These are phyloP conservation scores for Aureobasidium sp. DNA, from an alignment of 2,329 filamentous ascomycete species.

Conservation along the genomic window DNA sequence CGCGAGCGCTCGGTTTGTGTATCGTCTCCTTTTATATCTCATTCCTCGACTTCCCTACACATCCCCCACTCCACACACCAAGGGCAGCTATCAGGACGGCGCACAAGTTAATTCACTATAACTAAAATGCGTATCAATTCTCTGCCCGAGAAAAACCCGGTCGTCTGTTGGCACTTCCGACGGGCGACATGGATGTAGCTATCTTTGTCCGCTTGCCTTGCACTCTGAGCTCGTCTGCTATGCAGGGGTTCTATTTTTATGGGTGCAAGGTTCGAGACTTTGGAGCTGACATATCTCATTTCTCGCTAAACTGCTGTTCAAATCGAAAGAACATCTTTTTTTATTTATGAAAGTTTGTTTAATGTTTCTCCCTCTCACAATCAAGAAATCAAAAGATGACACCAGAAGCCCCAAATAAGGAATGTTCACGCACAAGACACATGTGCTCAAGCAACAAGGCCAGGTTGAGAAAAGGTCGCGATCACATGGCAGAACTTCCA, in stretches of 20 bases:
- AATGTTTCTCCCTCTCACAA: no score
- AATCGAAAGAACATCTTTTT: no score
- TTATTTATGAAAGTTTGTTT: no score
- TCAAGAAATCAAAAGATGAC: no score
- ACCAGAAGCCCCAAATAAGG: no score
- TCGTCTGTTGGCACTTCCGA: conserved; percentile 6
- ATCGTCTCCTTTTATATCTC: not conserved
- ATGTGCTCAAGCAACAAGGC: no score
- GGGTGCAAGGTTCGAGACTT: not conserved
- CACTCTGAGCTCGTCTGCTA: conserved; percentile 2
- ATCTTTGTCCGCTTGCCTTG: conserved; percentile 1
- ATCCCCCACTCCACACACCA: not conserved
- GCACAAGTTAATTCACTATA: conserved; percentile 13
- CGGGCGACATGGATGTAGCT: conserved; percentile 7
- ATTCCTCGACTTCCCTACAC: not conserved
- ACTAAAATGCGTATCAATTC: conserved; percentile 11
- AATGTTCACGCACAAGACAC: no score
- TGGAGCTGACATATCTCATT: not conserved
- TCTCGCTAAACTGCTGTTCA: no score
- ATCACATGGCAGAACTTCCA: no score
- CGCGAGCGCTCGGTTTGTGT: not conserved
- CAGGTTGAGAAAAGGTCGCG: no score
- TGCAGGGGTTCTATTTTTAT: conserved; percentile 2
- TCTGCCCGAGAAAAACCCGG: conserved; percentile 10
- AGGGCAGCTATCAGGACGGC: conserved; percentile 13